These are phyloP conservation scores for Alternaria tenuissima DNA, from an alignment of 2,329 filamentous ascomycete genomes.

Conservation along the genomic window DNA sequence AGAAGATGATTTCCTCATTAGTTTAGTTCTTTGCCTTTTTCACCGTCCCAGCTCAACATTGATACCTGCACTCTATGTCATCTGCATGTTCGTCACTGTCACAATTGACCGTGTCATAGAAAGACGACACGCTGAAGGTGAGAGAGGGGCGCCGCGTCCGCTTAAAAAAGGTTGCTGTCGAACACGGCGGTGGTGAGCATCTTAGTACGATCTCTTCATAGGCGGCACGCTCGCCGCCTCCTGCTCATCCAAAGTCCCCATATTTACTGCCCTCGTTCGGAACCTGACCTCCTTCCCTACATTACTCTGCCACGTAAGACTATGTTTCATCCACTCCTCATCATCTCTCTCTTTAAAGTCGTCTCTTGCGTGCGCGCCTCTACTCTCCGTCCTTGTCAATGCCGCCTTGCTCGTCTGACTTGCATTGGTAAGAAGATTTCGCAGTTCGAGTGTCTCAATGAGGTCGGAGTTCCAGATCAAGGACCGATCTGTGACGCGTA, in stretches of 20 bases:
- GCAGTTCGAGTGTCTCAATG: conserved; percentile 57
- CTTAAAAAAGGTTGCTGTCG: not conserved
- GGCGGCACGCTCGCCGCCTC: conserved; percentile 53
- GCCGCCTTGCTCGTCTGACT: conserved; percentile 58
- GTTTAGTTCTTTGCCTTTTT: not conserved
- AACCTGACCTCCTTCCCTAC: conserved; percentile 52
- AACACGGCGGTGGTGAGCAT: not conserved
- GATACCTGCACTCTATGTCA: not conserved
- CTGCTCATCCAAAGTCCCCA: conserved; percentile 55
- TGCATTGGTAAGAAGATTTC: conserved; percentile 59
- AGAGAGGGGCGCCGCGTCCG: too few relatives aligned
- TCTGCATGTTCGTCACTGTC: not conserved
- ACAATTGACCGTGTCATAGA: not conserved
- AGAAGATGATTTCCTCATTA: not conserved
- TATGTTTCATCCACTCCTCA: conserved; percentile 58
- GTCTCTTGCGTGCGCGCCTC: conserved; percentile 59
- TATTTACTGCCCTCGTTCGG: conserved; percentile 54
- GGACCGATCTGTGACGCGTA: conserved; percentile 53
- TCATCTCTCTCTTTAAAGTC: conserved; percentile 57
- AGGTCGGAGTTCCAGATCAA: conserved; percentile 62
- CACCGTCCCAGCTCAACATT: not conserved
- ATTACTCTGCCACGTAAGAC: conserved; percentile 55
- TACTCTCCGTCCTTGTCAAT: conserved; percentile 54
- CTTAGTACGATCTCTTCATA: conserved; percentile 44
- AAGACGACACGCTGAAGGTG: not conserved